Evolutionary conservation across 768 basidiomycete species (phyloP), one percentile per base, ranked within the genome.

Genomic region (Psilocybe tampanensis): DNA sequence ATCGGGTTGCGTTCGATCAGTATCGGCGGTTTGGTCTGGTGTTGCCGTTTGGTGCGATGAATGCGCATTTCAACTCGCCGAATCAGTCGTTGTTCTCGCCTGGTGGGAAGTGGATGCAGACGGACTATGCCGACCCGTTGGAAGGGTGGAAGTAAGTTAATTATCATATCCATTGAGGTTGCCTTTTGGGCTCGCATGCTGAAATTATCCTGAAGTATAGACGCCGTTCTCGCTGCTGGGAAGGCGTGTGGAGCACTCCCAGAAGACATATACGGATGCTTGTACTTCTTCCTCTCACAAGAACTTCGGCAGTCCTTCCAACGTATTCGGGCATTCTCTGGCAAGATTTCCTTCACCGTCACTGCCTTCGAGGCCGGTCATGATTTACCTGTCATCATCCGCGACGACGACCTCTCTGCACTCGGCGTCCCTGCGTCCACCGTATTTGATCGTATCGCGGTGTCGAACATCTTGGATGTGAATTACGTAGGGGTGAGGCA

Each of bases 241-340:
- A 71, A 64, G 52, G 63, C 60, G 1, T 68, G 76, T 21, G 78
- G 80, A 2, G 72, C 74, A 5, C 68, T 64, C 5, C 55, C 65
- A 0, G 80, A 76, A 50, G 81, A 83, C 61, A 70, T 81, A 32
- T 80, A 76, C 53, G 82, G 82, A 3, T 82, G 80, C 48, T 74
- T 82, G 24, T 80, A 80, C 63, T 81, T 82, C 54, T 74, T 73
- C 58, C 54, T 82, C 24, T 68, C 72, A 3, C 69, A 76, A 11
- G 68, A 80, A 57, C 68, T 83, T 13, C 64, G 64, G 17, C 60
- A 62, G 0, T 80, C 83, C 62, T 60, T 71, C 0, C 43, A 61
- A 18, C 73, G 76, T 2, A 59, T 81, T 32, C 69, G 68, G 15
- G 66, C 61, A 18, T 69, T 73, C n/a, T n/a, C n/a, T n/a, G n/a